Conservation (phyloP, 2,329 filamentous ascomycete genomes). For the Clarireedia monteithiana region DNA sequence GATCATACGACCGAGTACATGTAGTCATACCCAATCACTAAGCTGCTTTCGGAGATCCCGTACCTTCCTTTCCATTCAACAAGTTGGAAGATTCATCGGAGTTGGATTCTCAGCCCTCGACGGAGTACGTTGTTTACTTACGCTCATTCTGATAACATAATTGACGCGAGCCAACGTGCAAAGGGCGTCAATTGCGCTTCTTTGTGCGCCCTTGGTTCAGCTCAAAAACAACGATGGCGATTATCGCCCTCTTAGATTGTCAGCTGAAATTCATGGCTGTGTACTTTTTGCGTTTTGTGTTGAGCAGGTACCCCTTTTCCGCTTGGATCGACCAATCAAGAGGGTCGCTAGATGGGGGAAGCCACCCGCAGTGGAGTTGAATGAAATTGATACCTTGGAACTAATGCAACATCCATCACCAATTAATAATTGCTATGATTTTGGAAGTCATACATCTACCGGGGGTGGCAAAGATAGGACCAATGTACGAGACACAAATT, state of each 20-base stretch:
- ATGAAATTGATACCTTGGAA: background rate
- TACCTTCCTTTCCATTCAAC: background rate
- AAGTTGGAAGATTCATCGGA: background rate
- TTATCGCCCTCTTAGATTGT: background rate
- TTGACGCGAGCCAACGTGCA: background rate
- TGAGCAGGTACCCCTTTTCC: background rate
- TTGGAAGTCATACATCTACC: no score
- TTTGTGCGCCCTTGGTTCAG: background rate
- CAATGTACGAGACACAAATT: no score
- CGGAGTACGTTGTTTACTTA: background rate
- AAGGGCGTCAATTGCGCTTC: conserved; percentile 9
- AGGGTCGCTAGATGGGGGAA: background rate
- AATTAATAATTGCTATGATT: background rate
- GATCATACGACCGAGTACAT: conserved; percentile 1
- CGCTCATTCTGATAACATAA: background rate
- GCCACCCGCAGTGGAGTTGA: background rate
- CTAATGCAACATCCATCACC: conserved; percentile 5
- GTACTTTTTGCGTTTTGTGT: background rate
- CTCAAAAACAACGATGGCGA: background rate
- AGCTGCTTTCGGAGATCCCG: background rate
- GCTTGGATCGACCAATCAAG: background rate
- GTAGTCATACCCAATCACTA: background rate
- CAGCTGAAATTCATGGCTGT: background rate
- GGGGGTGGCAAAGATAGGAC: no score
- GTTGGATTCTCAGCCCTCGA: background rate